A percentile compares a stretch with the other conserved stretches of the same genome.
Conservation (phyloP, 805 yeast species). For the Suhomyces faveliae region DNA sequence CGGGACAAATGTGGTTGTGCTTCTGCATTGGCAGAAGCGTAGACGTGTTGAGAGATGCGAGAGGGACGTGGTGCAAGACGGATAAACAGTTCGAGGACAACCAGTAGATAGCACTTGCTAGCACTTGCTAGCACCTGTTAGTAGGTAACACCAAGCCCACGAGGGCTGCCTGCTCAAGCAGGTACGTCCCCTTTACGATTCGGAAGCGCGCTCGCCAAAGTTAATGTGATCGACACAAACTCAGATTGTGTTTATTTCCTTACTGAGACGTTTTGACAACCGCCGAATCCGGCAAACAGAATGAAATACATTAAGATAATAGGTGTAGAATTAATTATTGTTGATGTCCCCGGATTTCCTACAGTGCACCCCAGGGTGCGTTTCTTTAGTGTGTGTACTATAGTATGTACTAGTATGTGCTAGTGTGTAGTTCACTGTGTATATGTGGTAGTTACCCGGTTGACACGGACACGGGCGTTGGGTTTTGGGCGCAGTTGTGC, state of each 20-base stretch:
- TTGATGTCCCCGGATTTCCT: background rate
- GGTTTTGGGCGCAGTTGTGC: background rate
- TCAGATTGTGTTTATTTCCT: background rate
- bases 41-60: background rate
- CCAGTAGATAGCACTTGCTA: background rate
- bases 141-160: no score
- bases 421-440: no score
- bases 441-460: no score
- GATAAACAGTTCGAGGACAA: no score
- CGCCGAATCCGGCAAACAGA: background rate
- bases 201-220: slow-evolving; percentile 1
- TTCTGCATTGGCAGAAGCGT: background rate
- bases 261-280: background rate
- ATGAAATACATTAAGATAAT: background rate
- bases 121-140: background rate
- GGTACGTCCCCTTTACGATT: background rate
- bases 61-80: background rate
- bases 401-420: no score
- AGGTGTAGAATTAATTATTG: background rate
- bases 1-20: background rate
- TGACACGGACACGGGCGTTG: no score
- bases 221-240: background rate
- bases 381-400: background rate
- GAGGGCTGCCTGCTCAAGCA: background rate
- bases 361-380: background rate